Conservation (phyloP, 2,329 filamentous ascomycete genomes). For the Fusarium anguioides region DNA sequence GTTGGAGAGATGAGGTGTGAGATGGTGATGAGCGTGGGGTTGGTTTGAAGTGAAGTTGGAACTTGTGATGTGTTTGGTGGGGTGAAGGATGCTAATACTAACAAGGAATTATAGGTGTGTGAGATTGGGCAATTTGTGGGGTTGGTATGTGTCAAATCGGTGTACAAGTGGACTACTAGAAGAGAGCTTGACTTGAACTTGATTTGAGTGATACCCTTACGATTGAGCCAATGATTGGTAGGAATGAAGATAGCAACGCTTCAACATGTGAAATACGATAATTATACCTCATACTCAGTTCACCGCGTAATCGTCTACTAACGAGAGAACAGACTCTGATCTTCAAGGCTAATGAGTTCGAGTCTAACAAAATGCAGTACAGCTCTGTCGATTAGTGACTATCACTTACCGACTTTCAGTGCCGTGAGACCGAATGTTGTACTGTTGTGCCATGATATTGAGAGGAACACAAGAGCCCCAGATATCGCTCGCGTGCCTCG, state of each 20-base stretch:
- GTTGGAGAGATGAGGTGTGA: conserved; percentile 10
- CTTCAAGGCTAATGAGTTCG: not conserved
- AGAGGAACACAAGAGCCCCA: not conserved
- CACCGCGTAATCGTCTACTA: not conserved
- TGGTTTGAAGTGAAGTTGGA: conserved; percentile 34
- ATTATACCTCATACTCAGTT: not conserved
- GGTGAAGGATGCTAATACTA: conserved; percentile 23
- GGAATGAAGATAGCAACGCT: not conserved
- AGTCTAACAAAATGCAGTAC: not conserved
- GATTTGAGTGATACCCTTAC: conserved; percentile 8
- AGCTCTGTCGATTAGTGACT: conserved; percentile 4
- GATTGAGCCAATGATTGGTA: conserved; percentile 18
- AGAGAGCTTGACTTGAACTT: conserved; percentile 6
- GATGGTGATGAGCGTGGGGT: conserved; percentile 26
- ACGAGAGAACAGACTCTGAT: not conserved
- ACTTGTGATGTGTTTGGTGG: conserved; percentile 38
- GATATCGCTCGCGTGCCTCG: conserved; percentile 35
- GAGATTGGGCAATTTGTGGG: not conserved
- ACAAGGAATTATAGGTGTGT: not conserved
- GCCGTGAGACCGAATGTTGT: conserved; percentile 12
- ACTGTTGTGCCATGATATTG: not conserved
- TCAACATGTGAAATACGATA: conserved; percentile 9
- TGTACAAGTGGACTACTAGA: not conserved
- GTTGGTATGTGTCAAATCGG: conserved; percentile 3
- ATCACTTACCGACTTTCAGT: conserved; percentile 3